phyloP scores from a whole-genome alignment of 331 rosid species.

The Rhamnella rubrinervis region DNA sequence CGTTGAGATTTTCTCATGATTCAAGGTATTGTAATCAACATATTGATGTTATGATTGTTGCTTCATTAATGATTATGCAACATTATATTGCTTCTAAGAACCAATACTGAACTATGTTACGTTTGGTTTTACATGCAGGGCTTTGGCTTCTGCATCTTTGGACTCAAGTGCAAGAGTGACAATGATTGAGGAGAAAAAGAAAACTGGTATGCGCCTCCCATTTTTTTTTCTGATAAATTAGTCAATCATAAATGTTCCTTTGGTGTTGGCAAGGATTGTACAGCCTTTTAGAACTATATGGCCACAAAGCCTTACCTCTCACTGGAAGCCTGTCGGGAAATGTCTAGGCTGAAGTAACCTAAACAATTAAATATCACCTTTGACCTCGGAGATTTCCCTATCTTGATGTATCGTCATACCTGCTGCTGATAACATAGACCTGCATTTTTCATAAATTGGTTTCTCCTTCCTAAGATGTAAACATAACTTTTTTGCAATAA shows the following conservation, averaged over 20 bases:
- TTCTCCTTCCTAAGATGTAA: neutral
- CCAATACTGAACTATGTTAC: constrained; percentile 15
- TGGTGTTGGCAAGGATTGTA: constrained; percentile 13
- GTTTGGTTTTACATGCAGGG: constrained; percentile 41
- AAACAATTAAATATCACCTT: neutral
- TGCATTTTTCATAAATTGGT: no score
- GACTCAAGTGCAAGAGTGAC: constrained; percentile 84
- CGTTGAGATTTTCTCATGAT: constrained; percentile 74
- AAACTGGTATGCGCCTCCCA: constrained; percentile 47
- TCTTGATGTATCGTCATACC: no score
- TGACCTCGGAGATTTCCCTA: neutral
- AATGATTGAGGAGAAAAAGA: constrained; percentile 49
- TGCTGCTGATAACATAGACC: neutral
- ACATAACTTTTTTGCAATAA: no score
- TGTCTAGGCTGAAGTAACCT: neutral
- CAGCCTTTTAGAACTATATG: neutral
- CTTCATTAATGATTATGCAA: neutral
- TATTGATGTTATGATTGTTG: neutral
- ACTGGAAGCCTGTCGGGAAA: neutral
- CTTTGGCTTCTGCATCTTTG: constrained; percentile 77
- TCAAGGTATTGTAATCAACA: constrained; percentile 67
- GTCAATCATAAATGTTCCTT: neutral
- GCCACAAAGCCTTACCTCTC: constrained; percentile 1
- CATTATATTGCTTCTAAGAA: constrained; percentile 4
- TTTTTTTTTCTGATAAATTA: constrained; percentile 8